phyloP scores from a whole-genome alignment of 805 yeast genomes.

The Lachancea fermentati region DNA sequence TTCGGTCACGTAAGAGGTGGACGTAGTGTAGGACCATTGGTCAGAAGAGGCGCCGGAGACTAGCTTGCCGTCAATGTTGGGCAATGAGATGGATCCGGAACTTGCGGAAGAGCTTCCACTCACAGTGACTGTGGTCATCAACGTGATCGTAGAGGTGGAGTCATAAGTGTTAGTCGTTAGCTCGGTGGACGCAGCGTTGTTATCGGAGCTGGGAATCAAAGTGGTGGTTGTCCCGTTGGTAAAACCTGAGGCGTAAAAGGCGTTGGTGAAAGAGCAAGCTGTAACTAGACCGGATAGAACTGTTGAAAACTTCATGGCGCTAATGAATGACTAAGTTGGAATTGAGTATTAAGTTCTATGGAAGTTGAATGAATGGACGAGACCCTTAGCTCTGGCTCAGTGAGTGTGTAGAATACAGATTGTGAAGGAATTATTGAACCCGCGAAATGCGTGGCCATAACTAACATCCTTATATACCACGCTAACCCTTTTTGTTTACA shows the following conservation, averaged over 20 bases:
- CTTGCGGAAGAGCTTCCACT: slow-evolving; percentile 2
- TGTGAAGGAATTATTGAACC: not conserved
- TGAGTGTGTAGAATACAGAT: not conserved
- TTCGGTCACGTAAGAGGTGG: slow-evolving; percentile 17
- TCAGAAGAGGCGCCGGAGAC: slow-evolving; percentile 6
- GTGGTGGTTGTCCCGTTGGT: slow-evolving; percentile 14
- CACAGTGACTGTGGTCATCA: slow-evolving; percentile 10
- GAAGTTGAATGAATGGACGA: slow-evolving; percentile 22
- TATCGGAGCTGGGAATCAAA: slow-evolving; percentile 19
- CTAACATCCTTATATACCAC: not conserved
- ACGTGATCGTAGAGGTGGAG: slow-evolving; percentile 11
- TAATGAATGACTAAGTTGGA: slow-evolving; percentile 6
- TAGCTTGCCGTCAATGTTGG: slow-evolving; percentile 3
- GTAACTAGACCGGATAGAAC: slow-evolving; percentile 9
- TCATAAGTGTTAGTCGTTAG: slow-evolving; percentile 6
- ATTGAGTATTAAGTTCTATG: not conserved
- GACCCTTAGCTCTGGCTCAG: slow-evolving; percentile 19
- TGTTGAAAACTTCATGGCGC: slow-evolving; percentile 11
- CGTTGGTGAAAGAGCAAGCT: slow-evolving; percentile 5
- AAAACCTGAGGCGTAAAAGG: slow-evolving; percentile 6
- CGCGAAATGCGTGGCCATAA: not conserved
- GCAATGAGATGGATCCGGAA: no score
- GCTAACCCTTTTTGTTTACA: not conserved
- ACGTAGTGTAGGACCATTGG: slow-evolving; percentile 21
- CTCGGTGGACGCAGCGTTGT: slow-evolving; percentile 20